phyloP scores from a whole-genome alignment of 257 asterid genomes.

The Lavandula angustifolia region DNA sequence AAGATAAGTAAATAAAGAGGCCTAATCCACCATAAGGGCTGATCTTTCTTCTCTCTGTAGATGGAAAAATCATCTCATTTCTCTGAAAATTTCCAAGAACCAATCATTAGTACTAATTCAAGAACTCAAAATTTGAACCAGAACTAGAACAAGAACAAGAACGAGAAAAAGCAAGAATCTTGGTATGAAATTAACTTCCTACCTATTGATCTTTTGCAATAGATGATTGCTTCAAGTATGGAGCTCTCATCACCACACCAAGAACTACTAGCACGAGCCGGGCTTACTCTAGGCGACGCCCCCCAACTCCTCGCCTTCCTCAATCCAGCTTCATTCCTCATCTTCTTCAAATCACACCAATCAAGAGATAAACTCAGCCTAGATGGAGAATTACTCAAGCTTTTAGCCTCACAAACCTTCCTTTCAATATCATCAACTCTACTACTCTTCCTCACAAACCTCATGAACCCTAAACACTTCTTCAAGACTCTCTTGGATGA shows the following conservation, averaged over 20 bases:
- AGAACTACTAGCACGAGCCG: slow-evolving; percentile 31
- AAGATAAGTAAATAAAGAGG: background rate
- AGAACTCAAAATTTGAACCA: background rate
- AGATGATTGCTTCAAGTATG: slow-evolving; percentile 60
- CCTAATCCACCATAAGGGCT: slow-evolving; percentile 7
- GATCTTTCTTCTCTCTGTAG: slow-evolving; percentile 17
- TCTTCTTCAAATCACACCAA: slow-evolving; percentile 26
- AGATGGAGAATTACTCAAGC: too few relatives aligned
- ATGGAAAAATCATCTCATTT: slow-evolving; percentile 29
- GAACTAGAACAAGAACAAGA: background rate
- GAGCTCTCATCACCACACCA: slow-evolving; percentile 54
- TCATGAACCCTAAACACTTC: slow-evolving; percentile 42
- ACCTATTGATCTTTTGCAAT: slow-evolving; percentile 68
- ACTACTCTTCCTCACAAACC: slow-evolving; percentile 46
- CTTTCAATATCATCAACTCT: slow-evolving; percentile 52
- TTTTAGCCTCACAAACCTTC: slow-evolving; percentile 44
- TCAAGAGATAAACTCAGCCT: too few relatives aligned
- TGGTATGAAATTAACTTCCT: slow-evolving; percentile 16
- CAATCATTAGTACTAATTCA: slow-evolving; percentile 16
- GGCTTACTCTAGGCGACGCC: slow-evolving; percentile 38
- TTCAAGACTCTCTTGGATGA: slow-evolving; percentile 33
- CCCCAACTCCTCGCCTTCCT: slow-evolving; percentile 38
- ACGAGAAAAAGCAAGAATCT: slow-evolving; percentile 1
- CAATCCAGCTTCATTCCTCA: slow-evolving; percentile 9
- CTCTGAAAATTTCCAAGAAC: slow-evolving; percentile 32